Base-by-base conservation (phyloP, 768 basidiomycete genomes). In the Lactarius sp. region DNA sequence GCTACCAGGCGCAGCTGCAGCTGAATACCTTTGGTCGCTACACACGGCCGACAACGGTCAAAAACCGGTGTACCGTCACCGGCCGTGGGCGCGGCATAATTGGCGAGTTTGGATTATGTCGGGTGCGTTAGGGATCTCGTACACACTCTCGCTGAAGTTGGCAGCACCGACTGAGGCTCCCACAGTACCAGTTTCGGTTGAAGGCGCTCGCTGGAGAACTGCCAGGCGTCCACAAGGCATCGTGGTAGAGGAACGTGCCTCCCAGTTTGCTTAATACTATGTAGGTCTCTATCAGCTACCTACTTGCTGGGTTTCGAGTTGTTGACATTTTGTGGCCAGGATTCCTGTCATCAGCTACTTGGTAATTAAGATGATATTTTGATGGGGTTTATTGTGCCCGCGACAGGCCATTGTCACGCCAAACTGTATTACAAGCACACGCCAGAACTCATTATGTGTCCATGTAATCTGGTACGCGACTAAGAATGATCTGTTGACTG, bases 1-100 rank as follows among this genome's bases (percentile, higher is more conserved):
- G 96, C 60, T 91, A 94, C 73, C 91, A 94, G 68, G 96, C 96
- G 16, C 94, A 97, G 74, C 77, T 98, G 65, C 94, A 97, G 71
- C 80, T 97, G 55, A 96, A 96, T 75, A 85, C 87, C 6, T 92
- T 97, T 69, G 86, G 83, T 54, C 82, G 84, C 31, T 87, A 92
- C 72, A 88, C 91, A 0, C 85, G 91, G 44, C 89, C 92, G n/a
- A 86, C 86, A 14, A 86, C 85, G 2, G 90, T 97, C 37, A 94
- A 92, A 78, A 94, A 94, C 73, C 80, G 95, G 33, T 98, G 96
- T 69, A 76, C 80, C 20, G 91, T 88, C 74, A 85, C 91, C 9
- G 96, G 96, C 0, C 80, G 86, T 62, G 94, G 92, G 7, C 82
- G 93, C 64, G 96, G 94, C 59, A 79, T 97, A 37, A 88, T 98